Conservation (phyloP, 208 protist species). For the Crithidia expoeki region DNA sequence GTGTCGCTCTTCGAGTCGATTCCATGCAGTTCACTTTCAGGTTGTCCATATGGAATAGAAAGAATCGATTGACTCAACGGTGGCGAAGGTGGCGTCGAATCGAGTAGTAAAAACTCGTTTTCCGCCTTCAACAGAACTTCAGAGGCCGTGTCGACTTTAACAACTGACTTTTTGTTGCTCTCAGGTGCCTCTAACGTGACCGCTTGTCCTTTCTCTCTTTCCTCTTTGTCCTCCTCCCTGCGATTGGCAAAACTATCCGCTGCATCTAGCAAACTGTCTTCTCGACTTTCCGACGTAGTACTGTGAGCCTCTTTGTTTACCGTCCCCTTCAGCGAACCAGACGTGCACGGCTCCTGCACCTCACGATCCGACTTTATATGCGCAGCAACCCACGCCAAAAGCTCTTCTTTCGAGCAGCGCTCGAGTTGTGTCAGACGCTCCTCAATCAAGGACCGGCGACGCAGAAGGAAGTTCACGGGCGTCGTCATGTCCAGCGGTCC, state of each 20-base stretch:
- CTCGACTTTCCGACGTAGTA: neutral
- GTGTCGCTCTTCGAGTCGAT: neutral
- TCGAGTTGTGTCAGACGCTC: slow-evolving; percentile 53
- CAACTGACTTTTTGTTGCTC: neutral
- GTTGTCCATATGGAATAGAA: neutral
- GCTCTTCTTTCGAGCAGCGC: slow-evolving; percentile 39
- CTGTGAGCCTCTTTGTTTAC: neutral
- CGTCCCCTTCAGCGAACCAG: neutral
- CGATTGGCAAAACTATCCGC: neutral
- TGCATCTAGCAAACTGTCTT: neutral
- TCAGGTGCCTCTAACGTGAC: neutral
- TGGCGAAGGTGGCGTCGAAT: neutral
- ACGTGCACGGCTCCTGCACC: neutral
- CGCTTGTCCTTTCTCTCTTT: neutral
- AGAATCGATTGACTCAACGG: neutral
- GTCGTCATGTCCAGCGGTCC: slow-evolving; percentile 53
- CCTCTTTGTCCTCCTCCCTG: neutral
- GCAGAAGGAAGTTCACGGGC: slow-evolving; percentile 38
- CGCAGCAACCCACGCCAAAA: slow-evolving; percentile 43
- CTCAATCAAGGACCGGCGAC: slow-evolving; percentile 52
- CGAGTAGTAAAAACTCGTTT: neutral
- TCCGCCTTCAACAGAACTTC: neutral
- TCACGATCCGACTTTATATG: slow-evolving; percentile 22
- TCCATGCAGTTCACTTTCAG: neutral
- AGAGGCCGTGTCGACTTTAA: neutral